Evolutionary conservation across 176 grass and related monocot species (phyloP).

Genomic region (Oryza rufipogon): DNA sequence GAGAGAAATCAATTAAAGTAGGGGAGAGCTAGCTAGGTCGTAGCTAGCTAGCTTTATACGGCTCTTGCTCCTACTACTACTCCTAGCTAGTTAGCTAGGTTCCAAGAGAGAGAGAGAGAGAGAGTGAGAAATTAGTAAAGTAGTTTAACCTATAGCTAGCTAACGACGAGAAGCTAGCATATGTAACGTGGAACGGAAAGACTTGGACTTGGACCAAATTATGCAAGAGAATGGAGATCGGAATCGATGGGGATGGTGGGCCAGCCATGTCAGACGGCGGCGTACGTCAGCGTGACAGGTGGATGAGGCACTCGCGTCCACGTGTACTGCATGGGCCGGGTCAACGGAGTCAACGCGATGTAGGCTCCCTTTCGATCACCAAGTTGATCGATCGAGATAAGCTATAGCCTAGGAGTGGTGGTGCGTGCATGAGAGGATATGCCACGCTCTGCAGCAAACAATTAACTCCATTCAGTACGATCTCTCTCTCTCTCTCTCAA

Average conservation of each 20-base stretch:
- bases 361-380: no score
- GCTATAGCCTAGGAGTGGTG: no score
- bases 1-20: no score
- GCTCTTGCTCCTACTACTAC: neutral
- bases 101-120: neutral
- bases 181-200: constrained; percentile 40
- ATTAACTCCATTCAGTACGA: no score
- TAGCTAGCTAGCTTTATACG: neutral
- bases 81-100: neutral
- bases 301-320: neutral
- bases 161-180: neutral
- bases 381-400: no score
- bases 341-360: neutral
- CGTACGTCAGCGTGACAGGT: constrained; percentile 38
- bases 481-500: no score
- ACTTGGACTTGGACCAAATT: constrained; percentile 39
- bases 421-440: no score
- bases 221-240: no score
- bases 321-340: constrained; percentile 15
- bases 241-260: neutral
- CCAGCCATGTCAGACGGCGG: neutral
- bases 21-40: neutral
- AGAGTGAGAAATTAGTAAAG: no score
- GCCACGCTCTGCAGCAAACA: no score
- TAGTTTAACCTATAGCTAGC: no score